Evolutionary conservation across 139 green algal species (phyloP), one percentile per base, ranked within the genome.

Genomic region (Chlamydomonas asymmetrica): DNA sequence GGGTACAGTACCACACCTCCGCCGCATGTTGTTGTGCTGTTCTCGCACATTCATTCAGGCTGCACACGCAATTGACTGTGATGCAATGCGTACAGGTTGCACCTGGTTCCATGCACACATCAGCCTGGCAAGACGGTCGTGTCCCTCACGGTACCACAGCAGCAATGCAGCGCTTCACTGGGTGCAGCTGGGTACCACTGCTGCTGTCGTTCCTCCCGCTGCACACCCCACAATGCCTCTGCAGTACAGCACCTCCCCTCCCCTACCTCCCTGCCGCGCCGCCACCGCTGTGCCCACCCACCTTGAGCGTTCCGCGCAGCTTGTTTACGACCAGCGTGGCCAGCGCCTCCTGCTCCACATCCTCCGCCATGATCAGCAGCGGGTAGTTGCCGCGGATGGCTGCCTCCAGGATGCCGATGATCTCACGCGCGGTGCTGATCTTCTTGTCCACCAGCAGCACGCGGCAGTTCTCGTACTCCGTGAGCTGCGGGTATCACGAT

Each of bases 291-390:
- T n/a, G n/a, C n/a, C n/a, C n/a, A 2, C 65, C 18, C 66, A 92
- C 88, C 89, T 98, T 98, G 39, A 99, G 80, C 32, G 86, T 93
- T 71, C 97, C 97, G 56, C 97, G 83, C 71, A 99, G 92, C 93
- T 99, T 99, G 96, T 99, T 99, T 60, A 99, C 97, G 41, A 99
- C 97, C 59, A 99, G 90, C 10, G 97, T 99, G 66, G 97, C 97
- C 62, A 99, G 90, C 1, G 97, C 93, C 88, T 99, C 97, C 88
- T 99, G 96, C 91, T 99, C 97, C 81, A 99, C 95, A 82, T 99
- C 97, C 89, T 99, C 97, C 7, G 97, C 97, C 88, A 99, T 98
- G 83, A 99, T 94, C 38, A 99, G 82, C 69, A 99, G 83, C 10
- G 97, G 96, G 92, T 94, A 98, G 78, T 92, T 92, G 63, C 90